Evolutionary conservation across 2,329 filamentous ascomycete genomes (phyloP), one percentile per base, ranked within the genome.

Genomic region (Talaromyces sp.): DNA sequence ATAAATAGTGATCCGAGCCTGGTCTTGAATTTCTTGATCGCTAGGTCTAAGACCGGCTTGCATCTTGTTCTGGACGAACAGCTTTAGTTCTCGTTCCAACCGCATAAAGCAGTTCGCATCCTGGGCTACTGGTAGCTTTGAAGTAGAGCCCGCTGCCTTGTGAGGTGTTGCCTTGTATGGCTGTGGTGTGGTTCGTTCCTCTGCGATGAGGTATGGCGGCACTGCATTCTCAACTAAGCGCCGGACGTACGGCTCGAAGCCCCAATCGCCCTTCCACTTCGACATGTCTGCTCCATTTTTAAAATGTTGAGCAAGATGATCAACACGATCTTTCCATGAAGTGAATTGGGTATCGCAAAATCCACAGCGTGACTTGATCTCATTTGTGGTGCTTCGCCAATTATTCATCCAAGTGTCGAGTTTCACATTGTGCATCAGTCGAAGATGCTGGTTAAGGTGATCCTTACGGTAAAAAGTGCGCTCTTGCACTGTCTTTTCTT

Each of bases 381-480:
- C 79, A 17, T 78, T 78, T 3, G 80, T 81, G 55, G 80, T 79
- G 29, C 81, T 81, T 67, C 83, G 84, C 84, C 84, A 87, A 41
- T 74, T 73, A 27, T 86, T 81, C 83, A 86, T 86, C 57, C 75
- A 78, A 0, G 76, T 65, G 2, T 76, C 77, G 69, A 85, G 80
- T 63, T 83, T 83, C 65, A 80, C 81, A 62, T 79, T 78, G 66
- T 87, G 84, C 77, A 86, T 84, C 57, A 86, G 72, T 38, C 83
- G 78, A 32, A 86, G 71, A 68, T 87, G 84, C 66, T 87, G 84
- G 55, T 83, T 80, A 12, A 87, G 76, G 66, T 87, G 84, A 65
- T 87, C 84, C 69, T 86, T 86, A 27, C 84, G 77, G 66, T 84
- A 86, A 68, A 86, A 87, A 0, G 83, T 86, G 38, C 85, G 78